Percentiles rank a stretch among this genome's conserved stretches.
Conservation (phyloP, 73 alveolate species). For the Paramecium bursaria region DNA sequence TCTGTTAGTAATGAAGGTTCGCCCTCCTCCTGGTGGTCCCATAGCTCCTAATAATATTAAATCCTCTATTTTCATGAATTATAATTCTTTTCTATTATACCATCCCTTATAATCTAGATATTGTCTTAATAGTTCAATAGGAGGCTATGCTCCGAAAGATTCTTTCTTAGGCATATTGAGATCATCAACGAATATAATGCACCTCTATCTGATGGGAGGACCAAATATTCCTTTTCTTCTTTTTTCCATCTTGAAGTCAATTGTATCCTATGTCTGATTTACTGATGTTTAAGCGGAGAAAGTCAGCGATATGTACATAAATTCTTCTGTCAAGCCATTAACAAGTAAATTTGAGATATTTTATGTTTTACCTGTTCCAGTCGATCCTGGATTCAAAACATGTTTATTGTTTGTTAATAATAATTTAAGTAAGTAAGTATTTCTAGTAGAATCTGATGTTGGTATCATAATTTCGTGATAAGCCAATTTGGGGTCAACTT, state of each 20-base stretch:
- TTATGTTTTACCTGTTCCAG: conserved; percentile 99
- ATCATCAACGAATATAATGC: conserved; percentile 95
- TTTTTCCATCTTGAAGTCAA: conserved; percentile 77
- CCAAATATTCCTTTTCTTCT: conserved; percentile 90
- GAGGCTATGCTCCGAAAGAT: conserved; percentile 97
- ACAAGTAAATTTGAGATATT: conserved; percentile 94
- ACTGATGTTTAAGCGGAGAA: conserved; percentile 70
- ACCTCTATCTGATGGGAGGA: conserved; percentile 92
- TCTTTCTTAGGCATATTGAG: conserved; percentile 98
- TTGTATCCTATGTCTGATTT: conserved; percentile 72
- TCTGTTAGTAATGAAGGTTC: conserved; percentile 96
- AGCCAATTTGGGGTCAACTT: conserved; percentile 87
- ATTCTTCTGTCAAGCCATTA: conserved; percentile 97
- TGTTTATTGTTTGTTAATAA: conserved; percentile 94
- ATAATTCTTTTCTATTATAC: conserved; percentile 89
- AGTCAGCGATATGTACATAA: conserved; percentile 86
- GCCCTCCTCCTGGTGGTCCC: conserved; percentile 98
- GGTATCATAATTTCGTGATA: conserved; percentile 99
- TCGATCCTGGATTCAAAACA: conserved; percentile 98
- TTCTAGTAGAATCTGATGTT: conserved; percentile 99
- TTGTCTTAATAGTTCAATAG: conserved; percentile 94
- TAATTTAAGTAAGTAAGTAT: conserved; percentile 89
- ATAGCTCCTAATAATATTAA: conserved; percentile 88
- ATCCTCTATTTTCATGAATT: conserved; percentile 88
- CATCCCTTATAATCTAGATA: conserved; percentile 93